These are phyloP conservation scores for Takashimella tepidaria DNA, from an alignment of 1,284 basidiomycete genomes.

Conservation along the genomic window DNA sequence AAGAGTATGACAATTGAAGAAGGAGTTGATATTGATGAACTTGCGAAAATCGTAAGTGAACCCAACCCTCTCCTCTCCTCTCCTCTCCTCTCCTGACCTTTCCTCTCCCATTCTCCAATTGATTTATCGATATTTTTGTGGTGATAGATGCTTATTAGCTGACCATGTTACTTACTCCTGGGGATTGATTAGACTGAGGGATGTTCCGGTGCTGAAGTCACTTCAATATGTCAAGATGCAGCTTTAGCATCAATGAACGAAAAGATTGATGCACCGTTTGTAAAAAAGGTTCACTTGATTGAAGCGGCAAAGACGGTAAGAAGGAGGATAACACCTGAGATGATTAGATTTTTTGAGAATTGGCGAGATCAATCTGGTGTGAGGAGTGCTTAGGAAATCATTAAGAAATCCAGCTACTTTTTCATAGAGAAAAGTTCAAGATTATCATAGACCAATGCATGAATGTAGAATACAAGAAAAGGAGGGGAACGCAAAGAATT, in stretches of 20 bases:
- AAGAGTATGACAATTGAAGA: conserved; percentile 73
- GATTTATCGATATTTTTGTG: too few species aligned
- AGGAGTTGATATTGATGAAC: conserved; percentile 60
- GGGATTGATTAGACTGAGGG: conserved; percentile 76
- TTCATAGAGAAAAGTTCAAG: too few species aligned
- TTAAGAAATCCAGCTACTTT: too few species aligned
- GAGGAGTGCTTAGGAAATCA: conserved; percentile 30
- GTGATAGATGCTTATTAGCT: too few species aligned
- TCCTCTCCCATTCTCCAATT: too few species aligned
- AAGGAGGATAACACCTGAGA: conserved; percentile 78
- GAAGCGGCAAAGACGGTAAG: conserved; percentile 68
- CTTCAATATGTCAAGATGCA: conserved; percentile 91
- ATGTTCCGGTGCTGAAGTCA: conserved; percentile 93
- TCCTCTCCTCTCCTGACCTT: background rate
- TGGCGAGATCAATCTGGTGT: conserved; percentile 54
- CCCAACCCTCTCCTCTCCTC: background rate
- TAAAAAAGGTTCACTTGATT: conserved; percentile 68
- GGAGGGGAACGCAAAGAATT: too few species aligned
- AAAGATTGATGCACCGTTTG: conserved; percentile 69
- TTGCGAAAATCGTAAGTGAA: conserved; percentile 67
- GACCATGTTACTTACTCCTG: too few species aligned
- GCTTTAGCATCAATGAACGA: conserved; percentile 84
- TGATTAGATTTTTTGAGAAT: conserved; percentile 63
- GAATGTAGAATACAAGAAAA: too few species aligned
- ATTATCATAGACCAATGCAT: too few species aligned